Evolutionary conservation across 345 rosid genomes (phyloP).

Genomic region (Gossypium sturtianum): DNA sequence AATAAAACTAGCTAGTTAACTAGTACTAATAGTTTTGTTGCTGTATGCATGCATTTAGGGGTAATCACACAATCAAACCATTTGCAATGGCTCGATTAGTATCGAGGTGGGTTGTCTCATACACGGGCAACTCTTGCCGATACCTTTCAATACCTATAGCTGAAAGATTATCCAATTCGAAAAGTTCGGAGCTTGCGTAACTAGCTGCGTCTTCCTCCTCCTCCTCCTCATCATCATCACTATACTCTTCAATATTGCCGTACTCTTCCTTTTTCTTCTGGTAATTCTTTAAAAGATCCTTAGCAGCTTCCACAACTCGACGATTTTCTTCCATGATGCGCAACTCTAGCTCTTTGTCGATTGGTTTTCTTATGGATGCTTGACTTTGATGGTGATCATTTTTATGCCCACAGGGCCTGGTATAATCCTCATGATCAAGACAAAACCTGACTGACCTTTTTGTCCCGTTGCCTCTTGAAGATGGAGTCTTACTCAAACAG

Average conservation of each 20-base stretch:
- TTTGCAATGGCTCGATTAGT: slow-evolving; percentile 74
- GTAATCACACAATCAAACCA: slow-evolving; percentile 51
- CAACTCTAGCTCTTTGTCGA: slow-evolving; percentile 19
- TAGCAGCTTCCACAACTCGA: slow-evolving; percentile 61
- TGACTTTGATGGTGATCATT: background rate
- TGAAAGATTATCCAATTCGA: slow-evolving; percentile 83
- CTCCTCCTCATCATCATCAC: slow-evolving; percentile 29
- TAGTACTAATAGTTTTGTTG: background rate
- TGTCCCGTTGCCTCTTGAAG: slow-evolving; percentile 43
- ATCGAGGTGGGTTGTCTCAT: slow-evolving; percentile 73
- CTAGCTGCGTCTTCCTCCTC: slow-evolving; percentile 69
- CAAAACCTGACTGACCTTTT: slow-evolving; percentile 70
- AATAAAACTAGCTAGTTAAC: background rate
- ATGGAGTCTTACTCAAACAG: slow-evolving; percentile 65
- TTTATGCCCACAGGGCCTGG: slow-evolving; percentile 56
- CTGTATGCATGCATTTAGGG: background rate
- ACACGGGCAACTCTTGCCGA: slow-evolving; percentile 81
- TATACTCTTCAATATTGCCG: slow-evolving; percentile 8
- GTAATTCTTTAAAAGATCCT: slow-evolving; percentile 54
- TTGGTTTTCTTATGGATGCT: background rate
- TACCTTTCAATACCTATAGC: slow-evolving; percentile 65
- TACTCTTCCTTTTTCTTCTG: slow-evolving; percentile 38
- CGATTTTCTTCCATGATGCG: slow-evolving; percentile 43
- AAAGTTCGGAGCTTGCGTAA: slow-evolving; percentile 87
- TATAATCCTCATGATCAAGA: slow-evolving; percentile 51